Evolutionary conservation across 148 eudicot genomes (phyloP), one percentile per base, ranked within the genome.

Genomic region (Talinum fruticosum): DNA sequence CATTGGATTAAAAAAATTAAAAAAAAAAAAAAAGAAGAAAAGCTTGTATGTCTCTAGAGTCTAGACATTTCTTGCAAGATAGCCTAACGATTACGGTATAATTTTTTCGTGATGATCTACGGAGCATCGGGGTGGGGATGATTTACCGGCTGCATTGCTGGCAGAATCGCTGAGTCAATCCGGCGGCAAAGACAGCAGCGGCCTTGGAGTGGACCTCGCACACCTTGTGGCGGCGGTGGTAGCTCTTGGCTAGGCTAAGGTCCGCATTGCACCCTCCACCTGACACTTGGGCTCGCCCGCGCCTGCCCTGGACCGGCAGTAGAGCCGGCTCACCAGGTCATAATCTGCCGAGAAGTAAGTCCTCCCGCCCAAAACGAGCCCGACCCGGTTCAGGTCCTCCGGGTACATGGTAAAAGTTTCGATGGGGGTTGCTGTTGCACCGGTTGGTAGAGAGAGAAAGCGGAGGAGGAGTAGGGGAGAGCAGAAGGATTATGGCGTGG

Each of bases 141-240:
- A n/a, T 7, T 62, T 80, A 94, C 98, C 98, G 88, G 91, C 98
- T 94, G 74, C 98, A 94, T 73, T 94, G 98, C 78, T 95, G 99
- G 84, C 99, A 95, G 85, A 95, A 95, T 0, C 99, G 92, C 85
- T 93, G 99, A 62, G 97, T 95, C 32, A 93, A 59, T 3, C 99
- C 99, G 57, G 84, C 88, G 71, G 96, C 86, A 77, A 92, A 77
- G 75, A 95, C 99, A 32, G 97, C 88, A 45, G 99, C 81, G 35
- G 99, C 97, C 66, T 95, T 95, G 18, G 99, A 95, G 89, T 94
- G 98, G 73, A 90, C 90, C 89, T 94, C 98, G 32, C 98, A 94
- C 8, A 94, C 98, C 86, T 94, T 95, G 77, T 95, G 99, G 54
- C 99, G 88, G 26, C 99, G 92, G 82, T 95, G 99, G 80, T 95